Evolutionary conservation across 208 protist genomes (phyloP).

Genomic region (Trichomonas gallinae): DNA sequence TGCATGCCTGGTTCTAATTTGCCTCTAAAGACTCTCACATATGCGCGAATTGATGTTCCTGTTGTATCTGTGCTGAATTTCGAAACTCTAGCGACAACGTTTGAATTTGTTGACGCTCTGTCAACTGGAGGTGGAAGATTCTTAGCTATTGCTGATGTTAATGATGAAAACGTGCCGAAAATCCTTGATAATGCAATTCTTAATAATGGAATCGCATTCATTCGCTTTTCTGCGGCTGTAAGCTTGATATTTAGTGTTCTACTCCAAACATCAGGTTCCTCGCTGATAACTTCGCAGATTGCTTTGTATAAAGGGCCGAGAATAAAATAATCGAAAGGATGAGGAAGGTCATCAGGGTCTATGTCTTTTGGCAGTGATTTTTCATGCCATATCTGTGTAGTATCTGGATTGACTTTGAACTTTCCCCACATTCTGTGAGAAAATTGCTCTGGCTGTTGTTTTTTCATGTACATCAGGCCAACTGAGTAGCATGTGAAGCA

Average conservation of each 20-base stretch:
- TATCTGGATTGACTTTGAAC: slow-evolving; percentile 55
- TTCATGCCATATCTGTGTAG: not conserved
- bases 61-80: not conserved
- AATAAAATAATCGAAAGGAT: slow-evolving; percentile 93
- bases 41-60: not conserved
- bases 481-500: slow-evolving; percentile 65
- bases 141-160: not conserved
- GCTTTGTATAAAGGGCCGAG: slow-evolving; percentile 85
- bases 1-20: not conserved
- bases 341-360: not conserved
- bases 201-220: not conserved
- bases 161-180: not conserved
- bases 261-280: not conserved
- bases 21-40: not conserved
- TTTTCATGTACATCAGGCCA: slow-evolving; percentile 65
- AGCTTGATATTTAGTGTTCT: not conserved
- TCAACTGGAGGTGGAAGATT: not conserved
- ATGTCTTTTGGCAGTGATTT: not conserved
- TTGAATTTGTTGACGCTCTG: not conserved
- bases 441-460: slow-evolving; percentile 43
- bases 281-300: not conserved
- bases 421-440: slow-evolving; percentile 87
- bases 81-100: not conserved
- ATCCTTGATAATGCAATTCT: not conserved
- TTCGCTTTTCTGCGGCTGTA: not conserved